Evolutionary conservation across 257 asterid genomes (phyloP), one percentile per base, ranked within the genome.

Genomic region (Solanum gandarillasii): DNA sequence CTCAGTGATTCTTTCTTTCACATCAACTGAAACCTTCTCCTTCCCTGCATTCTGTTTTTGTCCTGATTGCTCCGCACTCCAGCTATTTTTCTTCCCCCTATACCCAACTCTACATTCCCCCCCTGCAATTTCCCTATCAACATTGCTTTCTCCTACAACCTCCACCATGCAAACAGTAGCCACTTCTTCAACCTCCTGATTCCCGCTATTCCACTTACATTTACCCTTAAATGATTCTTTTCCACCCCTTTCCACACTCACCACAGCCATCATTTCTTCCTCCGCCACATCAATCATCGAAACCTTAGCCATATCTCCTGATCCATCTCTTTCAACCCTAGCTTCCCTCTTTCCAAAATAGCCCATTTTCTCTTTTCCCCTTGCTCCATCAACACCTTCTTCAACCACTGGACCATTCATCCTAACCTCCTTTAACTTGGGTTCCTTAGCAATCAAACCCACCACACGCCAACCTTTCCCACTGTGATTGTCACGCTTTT

Each of bases 351-450:
- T 87, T 18, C 35, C 31, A 16, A 0, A 23, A 67, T n/a, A n/a
- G 21, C 62, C 48, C 67, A 39, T 75, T 32, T 67, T 87, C 9
- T 23, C 52, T 73, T 34, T 7, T 38, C 43, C 43, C 27, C 52
- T 36, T 39, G 32, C 18, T 84, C 74, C 58, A 18, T 36, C 87
- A 18, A 75, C 48, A 83, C 13, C 86, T 36, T 75, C 89, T 68
- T 35, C 83, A 29, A 46, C 60, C 87, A 11, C 74, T 31, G 29
- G 55, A 78, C 83, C 90, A 85, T 34, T 88, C 20, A n/a, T 6
- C 12, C 55, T 78, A 2, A 25, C 78, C 89, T 86, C 92, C 87
- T 92, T 91, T 27, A 88, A 90, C 87, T 91, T 39, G 35, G 90
- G 14, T 81, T 87, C 93, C 12, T 81, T 67, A 72, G 16, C 46